Base-by-base conservation (phyloP, 2,329 filamentous ascomycete species). In the Cercospora sp. region DNA sequence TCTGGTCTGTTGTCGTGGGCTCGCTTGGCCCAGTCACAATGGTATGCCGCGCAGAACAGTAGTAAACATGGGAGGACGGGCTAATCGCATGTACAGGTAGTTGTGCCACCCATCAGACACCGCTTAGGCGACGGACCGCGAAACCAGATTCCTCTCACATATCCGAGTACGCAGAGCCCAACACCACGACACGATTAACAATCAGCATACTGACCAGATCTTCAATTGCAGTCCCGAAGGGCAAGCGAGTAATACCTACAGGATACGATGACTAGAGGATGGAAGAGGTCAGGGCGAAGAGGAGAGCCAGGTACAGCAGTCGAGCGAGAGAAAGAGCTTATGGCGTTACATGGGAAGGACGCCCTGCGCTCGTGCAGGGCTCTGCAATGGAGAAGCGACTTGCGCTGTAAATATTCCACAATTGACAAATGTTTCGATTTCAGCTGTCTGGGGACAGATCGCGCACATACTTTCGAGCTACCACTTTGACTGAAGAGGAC, bases 1-100 rank as follows among this genome's bases (percentile, higher is more conserved):
- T 97, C 86, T 98, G 89, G 87, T 93, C 92, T 75, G 83, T 92
- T 76, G 78, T 92, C 67, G 83, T 98, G 73, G 94, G 92, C 74
- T 83, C 81, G 72, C 76, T 88, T 65, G 93, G 93, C 10, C 95
- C 94, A 40, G 80, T 91, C 58, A 62, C 58, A 31, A 16, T 66
- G 63, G 68, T 66, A 66, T 57, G 53, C 36, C 16, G 3, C 20
- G 8, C 45, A 55, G n/a, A 64, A 66, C 2, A 28, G 3, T 18
- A 7, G 10, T 7, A 12, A 18, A 30, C 18, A 26, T 31, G 20
- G 1, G 30, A n/a, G 23, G 13, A 55, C 5, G 8, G 12, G 30
- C 64, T 72, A 63, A 72, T 23, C 40, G 12, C 7, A 10, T n/a
- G 6, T 48, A 36, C 64, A 78, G 77, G 66, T 90, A 68, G 84